Conservation (phyloP, 345 rosid species). For the Populus euphratica region DNA sequence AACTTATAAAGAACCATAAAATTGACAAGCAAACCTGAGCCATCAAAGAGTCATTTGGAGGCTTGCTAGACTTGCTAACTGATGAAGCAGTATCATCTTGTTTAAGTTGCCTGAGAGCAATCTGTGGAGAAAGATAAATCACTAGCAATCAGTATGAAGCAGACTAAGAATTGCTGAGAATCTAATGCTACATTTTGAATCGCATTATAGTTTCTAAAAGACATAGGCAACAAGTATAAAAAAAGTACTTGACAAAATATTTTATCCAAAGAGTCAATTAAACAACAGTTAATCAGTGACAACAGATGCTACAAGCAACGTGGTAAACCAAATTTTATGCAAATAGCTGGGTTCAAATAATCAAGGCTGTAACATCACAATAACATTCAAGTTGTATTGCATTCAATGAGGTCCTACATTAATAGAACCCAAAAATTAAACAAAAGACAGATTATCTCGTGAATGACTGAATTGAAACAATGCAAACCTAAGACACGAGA, state of each 20-base stretch:
- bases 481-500: neutral
- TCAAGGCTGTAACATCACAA: neutral
- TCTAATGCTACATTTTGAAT: neutral
- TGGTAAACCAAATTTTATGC: neutral
- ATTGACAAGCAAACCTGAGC: slow-evolving; percentile 60
- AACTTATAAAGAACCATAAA: slow-evolving; percentile 1
- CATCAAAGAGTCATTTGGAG: slow-evolving; percentile 53
- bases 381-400: neutral
- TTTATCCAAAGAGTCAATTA: neutral
- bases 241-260: neutral
- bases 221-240: neutral
- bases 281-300: neutral
- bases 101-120: slow-evolving; percentile 54
- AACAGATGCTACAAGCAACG: neutral
- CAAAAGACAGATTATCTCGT: neutral
- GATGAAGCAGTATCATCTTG: slow-evolving; percentile 50
- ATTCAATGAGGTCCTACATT: neutral
- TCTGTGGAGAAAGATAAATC: slow-evolving; percentile 33
- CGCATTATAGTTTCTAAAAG: neutral
- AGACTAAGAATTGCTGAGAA: neutral
- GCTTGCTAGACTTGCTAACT: slow-evolving; percentile 69
- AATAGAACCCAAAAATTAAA: neutral
- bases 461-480: neutral
- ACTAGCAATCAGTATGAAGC: slow-evolving; percentile 1
- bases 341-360: neutral